phyloP scores from a whole-genome alignment of 176 grass and related monocot genomes.

The Leersia perrieri region DNA sequence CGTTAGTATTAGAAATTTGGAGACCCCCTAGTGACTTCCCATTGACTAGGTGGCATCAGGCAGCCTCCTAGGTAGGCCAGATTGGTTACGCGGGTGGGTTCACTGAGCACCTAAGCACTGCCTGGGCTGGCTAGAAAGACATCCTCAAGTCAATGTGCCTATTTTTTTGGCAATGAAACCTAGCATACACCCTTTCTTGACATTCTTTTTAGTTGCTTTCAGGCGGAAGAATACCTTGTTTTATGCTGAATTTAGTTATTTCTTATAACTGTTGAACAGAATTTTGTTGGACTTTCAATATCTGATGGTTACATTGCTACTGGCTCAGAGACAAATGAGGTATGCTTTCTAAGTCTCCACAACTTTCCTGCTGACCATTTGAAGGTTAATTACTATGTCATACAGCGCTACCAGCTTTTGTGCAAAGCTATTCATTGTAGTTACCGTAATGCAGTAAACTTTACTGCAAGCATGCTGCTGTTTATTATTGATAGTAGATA shows the following conservation, averaged over 20 bases:
- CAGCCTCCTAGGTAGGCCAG: not conserved
- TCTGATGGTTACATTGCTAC: conserved; percentile 98
- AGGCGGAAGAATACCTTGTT: not conserved
- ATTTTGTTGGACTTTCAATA: conserved; percentile 97
- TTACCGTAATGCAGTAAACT: not conserved
- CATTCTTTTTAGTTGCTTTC: conserved; percentile 14
- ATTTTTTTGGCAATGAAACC: not conserved
- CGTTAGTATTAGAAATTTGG: not conserved
- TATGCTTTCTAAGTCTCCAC: conserved; percentile 42
- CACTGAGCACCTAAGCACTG: not conserved
- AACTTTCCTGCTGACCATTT: conserved; percentile 10
- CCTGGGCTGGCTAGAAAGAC: not conserved
- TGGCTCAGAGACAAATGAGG: conserved; percentile 99
- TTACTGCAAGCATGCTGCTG: conserved; percentile 16
- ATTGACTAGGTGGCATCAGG: not conserved
- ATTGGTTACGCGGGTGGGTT: not conserved
- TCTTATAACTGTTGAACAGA: conserved; percentile 51
- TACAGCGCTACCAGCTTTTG: not conserved
- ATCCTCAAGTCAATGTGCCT: not conserved
- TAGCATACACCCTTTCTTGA: not conserved
- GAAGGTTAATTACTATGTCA: not conserved
- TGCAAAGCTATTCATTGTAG: not conserved
- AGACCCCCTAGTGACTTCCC: not conserved
- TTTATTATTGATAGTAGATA: not conserved
- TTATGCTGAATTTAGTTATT: conserved; percentile 15